Base-by-base conservation (phyloP, 2,329 filamentous ascomycete species). In the Sarocladium brachiariae region DNA sequence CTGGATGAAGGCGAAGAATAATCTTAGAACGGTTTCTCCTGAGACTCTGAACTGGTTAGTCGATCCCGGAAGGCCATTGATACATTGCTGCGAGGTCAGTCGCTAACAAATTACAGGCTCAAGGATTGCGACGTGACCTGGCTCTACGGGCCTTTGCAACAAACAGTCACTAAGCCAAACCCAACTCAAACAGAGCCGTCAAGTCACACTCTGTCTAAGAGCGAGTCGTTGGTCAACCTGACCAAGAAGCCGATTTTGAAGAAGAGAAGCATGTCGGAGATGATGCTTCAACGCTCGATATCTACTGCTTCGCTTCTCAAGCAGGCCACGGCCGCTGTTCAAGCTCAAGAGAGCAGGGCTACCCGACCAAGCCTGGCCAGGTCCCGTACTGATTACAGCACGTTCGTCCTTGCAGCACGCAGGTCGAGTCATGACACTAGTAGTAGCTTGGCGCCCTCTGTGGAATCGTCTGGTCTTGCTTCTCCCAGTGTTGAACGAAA, bases 71-170 rank as follows among this genome's bases (percentile, higher is more conserved):
- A n/a, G n/a, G n/a, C n/a, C n/a, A n/a, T n/a, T n/a, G n/a, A n/a
- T n/a, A n/a, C n/a, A n/a, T n/a, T n/a, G n/a, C n/a, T n/a, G n/a
- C n/a, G n/a, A n/a, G 9, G 7, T 18, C 11, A 35, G 8, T 10
- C 33, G 27, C 24, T 34, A n/a, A 48, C 45, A 39, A 13, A n/a
- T 34, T 31, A 43, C 60, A 96, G 90, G 91, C 76, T 96, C 53
- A 99, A 97, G 66, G 93, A 97, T 61, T 93, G 87, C 65, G 92
- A 99, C 67, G 90, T 96, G 27, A 96, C 92, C 41, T 99, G 92
- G 93, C 75, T 99, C 1, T 99, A 97, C 62, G 93, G 93, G 0
- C 93, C 93, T 11, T 70, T 96, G 46, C 92, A 96, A 65, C 43
- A 31, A 16, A 25, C 18, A 5, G 86, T 85, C 1, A 61, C 71